Conservation (phyloP, 495 filamentous ascomycete genomes). For the Xylaria nigripes region DNA sequence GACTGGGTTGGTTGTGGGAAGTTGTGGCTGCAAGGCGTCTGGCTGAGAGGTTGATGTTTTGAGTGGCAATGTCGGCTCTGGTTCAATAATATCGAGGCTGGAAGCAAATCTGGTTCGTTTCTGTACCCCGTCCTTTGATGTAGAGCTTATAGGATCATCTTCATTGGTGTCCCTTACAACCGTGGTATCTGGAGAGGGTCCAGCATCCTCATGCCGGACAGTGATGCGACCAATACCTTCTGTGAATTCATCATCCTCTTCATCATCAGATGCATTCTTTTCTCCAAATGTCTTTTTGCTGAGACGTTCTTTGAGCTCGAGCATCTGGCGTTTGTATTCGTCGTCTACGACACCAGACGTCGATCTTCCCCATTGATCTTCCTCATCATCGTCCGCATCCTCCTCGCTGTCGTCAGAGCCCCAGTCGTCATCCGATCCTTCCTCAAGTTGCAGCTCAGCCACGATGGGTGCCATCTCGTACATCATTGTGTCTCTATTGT, state of each 20-base stretch:
- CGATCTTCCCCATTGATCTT: conserved; percentile 60
- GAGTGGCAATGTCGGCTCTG: conserved; percentile 14
- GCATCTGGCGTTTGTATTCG: conserved; percentile 61
- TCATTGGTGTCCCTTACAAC: neutral
- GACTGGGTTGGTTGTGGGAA: conserved; percentile 33
- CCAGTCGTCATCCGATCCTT: conserved; percentile 47
- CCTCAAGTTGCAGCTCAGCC: conserved; percentile 83
- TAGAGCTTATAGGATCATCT: neutral
- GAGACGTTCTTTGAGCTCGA: conserved; percentile 68
- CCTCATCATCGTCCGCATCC: conserved; percentile 43
- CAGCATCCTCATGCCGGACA: conserved; percentile 19
- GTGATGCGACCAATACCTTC: conserved; percentile 34
- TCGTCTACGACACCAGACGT: conserved; percentile 53
- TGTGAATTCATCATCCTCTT: conserved; percentile 20
- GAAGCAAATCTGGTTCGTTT: conserved; percentile 73
- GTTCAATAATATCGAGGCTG: conserved; percentile 60
- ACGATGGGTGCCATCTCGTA: conserved; percentile 80
- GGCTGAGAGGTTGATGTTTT: conserved; percentile 22
- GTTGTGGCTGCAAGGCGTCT: conserved; percentile 21
- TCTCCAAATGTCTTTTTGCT: conserved; percentile 24
- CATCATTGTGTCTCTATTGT: conserved; percentile 52
- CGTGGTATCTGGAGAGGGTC: neutral
- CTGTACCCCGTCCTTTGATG: conserved; percentile 31
- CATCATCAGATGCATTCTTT: conserved; percentile 10
- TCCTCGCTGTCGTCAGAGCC: conserved; percentile 49